Base-by-base conservation (phyloP, 805 yeast species). In the Ogataea polymorpha region DNA sequence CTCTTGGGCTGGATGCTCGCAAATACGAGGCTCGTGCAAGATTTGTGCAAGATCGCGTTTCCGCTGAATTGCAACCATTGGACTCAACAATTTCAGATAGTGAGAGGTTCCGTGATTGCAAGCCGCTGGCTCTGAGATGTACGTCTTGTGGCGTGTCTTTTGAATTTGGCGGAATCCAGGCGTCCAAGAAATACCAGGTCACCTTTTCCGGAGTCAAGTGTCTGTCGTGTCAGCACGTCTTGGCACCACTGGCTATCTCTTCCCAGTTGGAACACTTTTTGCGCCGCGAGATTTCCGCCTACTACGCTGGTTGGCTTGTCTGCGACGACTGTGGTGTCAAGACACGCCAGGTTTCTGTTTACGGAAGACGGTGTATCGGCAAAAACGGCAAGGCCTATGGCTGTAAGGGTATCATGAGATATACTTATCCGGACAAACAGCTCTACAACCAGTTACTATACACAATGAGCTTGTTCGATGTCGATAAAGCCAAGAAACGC, bases 301-400 rank as follows among this genome's bases (percentile, higher is more conserved):
- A 90, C 61, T 93, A 93, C 60, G 80, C 86, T n/a, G 91, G 90
- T 4, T 80, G 93, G 87, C 66, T 89, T 33, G 65, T 62, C 0
- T 93, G 99, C 67, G 95, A 86, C 60, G 97, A 93, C 54, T 91
- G 98, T 66, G 86, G 85, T 2, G 70, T 77, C 39, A 71, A 72
- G 12, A 90, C 97, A 0, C 73, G 96, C 47, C 96, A 90, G 57
- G 74, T 93, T 17, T 79, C 90, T 15, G 96, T 90, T 4, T 88
- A 86, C 56, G 98, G 98, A 39, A 79, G 82, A 51, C 74, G 91
- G 50, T 89, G 98, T 61, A 71, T 88, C 44, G 84, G 86, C 30
- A 62, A 62, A 43, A 74, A 72, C 54, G 86, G 86, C 2, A 72
- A 67, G 30, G 79, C 81, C 1, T 73, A 68, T 48, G 79, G 79